A percentile compares a stretch with the other conserved stretches of the same genome.
phyloP scores from a whole-genome alignment of 768 basidiomycete genomes.

The Hortiboletus campestris region DNA sequence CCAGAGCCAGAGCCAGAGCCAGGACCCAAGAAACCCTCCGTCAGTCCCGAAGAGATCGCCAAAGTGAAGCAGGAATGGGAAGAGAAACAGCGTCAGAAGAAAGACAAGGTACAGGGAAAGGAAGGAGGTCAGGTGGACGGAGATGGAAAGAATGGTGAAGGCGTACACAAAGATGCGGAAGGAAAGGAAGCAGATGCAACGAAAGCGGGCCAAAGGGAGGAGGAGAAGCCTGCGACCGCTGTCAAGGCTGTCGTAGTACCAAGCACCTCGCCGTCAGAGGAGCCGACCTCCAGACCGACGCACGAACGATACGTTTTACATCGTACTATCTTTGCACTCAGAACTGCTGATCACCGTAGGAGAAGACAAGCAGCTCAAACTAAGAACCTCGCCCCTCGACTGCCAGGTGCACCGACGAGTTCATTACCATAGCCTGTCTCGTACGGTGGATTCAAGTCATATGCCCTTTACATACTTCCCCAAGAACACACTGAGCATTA shows the following conservation, averaged over 20 bases:
- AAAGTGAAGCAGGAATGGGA: constrained; percentile 81
- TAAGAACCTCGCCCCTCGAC: constrained; percentile 66
- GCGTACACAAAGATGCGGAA: constrained; percentile 28
- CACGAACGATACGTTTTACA: constrained; percentile 84
- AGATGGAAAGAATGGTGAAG: constrained; percentile 25
- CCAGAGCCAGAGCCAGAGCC: constrained; percentile 40
- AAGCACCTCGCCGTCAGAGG: constrained; percentile 30
- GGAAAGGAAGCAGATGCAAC: constrained; percentile 33
- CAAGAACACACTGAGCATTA: neutral
- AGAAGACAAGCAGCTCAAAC: constrained; percentile 63
- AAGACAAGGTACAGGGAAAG: constrained; percentile 51
- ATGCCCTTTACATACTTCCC: neutral
- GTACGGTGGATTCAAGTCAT: neutral
- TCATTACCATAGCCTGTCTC: constrained; percentile 8
- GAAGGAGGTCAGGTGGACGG: constrained; percentile 33
- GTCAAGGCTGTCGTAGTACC: neutral
- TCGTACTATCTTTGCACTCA: constrained; percentile 78
- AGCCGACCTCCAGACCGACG: constrained; percentile 39
- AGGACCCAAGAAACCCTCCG: constrained; percentile 35
- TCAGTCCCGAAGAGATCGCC: constrained; percentile 69
- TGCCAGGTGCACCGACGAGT: constrained; percentile 60
- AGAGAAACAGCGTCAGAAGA: constrained; percentile 62
- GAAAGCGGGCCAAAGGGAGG: constrained; percentile 28
- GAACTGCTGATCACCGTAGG: constrained; percentile 71
- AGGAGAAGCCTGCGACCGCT: constrained; percentile 20